Evolutionary conservation across 2,329 filamentous ascomycete species (phyloP), one percentile per base, ranked within the genome.

Genomic region (Gnomoniopsis smithogilvyi): DNA sequence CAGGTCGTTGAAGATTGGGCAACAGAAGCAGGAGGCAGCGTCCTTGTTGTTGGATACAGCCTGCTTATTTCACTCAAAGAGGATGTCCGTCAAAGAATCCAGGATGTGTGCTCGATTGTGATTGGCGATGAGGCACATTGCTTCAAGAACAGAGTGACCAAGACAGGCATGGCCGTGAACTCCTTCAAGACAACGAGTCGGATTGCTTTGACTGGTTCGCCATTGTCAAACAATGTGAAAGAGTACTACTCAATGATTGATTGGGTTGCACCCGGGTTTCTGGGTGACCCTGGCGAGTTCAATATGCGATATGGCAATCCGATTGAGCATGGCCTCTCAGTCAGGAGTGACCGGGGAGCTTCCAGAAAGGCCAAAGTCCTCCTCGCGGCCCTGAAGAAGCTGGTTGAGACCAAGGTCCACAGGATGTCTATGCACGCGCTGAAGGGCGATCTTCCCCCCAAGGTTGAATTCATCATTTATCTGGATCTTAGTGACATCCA

Each of bases 161-260:
- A 78, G 21, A 74, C 88, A 36, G 77, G 85, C 47, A 64, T 72
- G 41, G 78, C 82, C 6, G 83, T 87, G 21, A 75, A 76, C 1
- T 71, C 76, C 12, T 88, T 97, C 68, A 78, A 71, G 61, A 90
- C 92, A 0, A 83, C 77, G 56, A 87, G 81, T 61, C 86, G 92
- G 12, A 90, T 97, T 64, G 93, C 92, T 6, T 78, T 97, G 62
- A 96, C 92, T 0, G 93, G 92, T 0, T 94, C 92, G 0, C 93
- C 93, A 0, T 77, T 97, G 54, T 87, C 90, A 4, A 97, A 96
- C 68, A 90, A 91, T 54, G 85, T 96, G 0, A 77, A 82, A 30
- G 93, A 97, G 66, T 96, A 96, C 68, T 92, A 88, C 68, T 77
- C 86, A n/a, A 91, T 96, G 84, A 88, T 96, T 59, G 83, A 93